Conservation (phyloP, 495 filamentous ascomycete species). For the Trichoderma parareesei region DNA sequence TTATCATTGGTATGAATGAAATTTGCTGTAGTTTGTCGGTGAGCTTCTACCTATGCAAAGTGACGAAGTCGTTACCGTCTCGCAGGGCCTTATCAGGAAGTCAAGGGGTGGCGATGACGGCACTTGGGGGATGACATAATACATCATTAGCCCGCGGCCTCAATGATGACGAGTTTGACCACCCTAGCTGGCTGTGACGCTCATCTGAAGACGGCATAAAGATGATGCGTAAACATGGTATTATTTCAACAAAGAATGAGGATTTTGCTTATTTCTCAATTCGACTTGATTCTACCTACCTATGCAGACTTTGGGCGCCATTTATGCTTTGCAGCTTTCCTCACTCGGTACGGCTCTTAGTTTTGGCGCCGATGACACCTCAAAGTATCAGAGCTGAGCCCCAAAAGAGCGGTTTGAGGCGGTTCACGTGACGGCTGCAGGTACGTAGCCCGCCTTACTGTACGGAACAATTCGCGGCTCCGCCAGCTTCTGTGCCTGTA, state of each 20-base stretch:
- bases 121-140: no score
- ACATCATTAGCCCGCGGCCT: no score
- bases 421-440: neutral
- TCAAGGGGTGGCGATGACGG: neutral
- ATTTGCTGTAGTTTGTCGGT: neutral
- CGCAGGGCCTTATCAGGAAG: neutral
- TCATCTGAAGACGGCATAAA: no score
- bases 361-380: neutral
- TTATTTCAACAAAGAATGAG: no score
- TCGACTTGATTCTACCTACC: no score
- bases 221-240: no score
- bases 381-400: neutral
- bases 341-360: neutral
- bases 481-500: neutral
- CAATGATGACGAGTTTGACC: no score
- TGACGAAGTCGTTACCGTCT: neutral
- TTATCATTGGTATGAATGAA: neutral
- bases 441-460: neutral
- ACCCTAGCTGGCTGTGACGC: no score
- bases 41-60: neutral
- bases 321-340: neutral
- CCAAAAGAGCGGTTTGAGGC: neutral
- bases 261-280: neutral
- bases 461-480: conserved; percentile 6
- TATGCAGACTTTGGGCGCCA: neutral